Evolutionary conservation across 208 protist genomes (phyloP).

Genomic region (Leptomonas seymouri): DNA sequence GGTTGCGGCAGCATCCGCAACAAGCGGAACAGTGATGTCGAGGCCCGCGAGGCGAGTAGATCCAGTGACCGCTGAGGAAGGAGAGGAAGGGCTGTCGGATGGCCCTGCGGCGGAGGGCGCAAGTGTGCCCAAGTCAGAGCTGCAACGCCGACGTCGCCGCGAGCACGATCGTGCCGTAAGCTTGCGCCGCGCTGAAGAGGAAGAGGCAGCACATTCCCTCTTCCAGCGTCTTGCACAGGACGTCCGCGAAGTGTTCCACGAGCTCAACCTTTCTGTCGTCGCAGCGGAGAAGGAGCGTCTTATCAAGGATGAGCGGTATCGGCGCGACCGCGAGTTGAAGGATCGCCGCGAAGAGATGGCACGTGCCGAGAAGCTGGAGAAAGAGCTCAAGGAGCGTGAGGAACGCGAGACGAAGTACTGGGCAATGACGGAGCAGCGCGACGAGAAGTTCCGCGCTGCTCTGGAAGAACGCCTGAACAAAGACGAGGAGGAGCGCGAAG

Average conservation of each 20-base stretch:
- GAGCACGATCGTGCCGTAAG: conserved; percentile 72
- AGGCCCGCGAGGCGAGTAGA: not conserved
- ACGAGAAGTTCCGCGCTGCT: conserved; percentile 58
- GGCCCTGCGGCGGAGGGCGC: not conserved
- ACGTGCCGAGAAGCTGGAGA: conserved; percentile 56
- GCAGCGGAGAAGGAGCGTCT: conserved; percentile 91
- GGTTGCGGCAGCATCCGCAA: conserved; percentile 23
- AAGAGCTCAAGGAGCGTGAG: conserved; percentile 72
- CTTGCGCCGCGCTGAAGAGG: conserved; percentile 74
- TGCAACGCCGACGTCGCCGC: conserved; percentile 66
- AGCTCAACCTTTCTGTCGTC: conserved; percentile 90
- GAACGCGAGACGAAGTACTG: conserved; percentile 84
- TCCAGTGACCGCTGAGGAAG: conserved; percentile 1
- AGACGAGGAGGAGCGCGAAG: conserved; percentile 87
- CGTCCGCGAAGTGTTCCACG: conserved; percentile 90
- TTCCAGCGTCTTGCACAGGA: conserved; percentile 90
- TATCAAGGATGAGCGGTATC: conserved; percentile 91
- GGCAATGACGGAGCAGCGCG: conserved; percentile 62
- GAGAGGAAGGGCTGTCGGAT: conserved; percentile 6
- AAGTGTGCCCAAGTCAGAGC: conserved; percentile 32
- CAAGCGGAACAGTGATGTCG: not conserved
- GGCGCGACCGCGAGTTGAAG: conserved; percentile 75
- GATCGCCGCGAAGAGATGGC: conserved; percentile 78
- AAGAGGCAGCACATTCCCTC: conserved; percentile 74
- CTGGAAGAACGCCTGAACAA: conserved; percentile 53